Base-by-base conservation (phyloP, 257 asterid genomes). In the Nicotiana paniculata region DNA sequence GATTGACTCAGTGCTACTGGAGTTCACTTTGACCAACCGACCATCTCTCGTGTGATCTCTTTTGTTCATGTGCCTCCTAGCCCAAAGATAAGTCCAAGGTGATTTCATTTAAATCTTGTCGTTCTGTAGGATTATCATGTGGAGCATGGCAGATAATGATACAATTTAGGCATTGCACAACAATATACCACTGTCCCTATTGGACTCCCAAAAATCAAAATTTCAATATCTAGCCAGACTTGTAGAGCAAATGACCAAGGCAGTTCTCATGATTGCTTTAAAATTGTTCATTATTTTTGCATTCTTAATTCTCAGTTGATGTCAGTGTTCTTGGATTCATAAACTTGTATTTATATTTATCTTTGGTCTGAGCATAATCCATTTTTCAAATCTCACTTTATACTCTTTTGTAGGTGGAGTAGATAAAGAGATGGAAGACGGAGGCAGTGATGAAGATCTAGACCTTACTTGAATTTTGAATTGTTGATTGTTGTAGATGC, bases 21-120 rank as follows among this genome's bases (percentile, higher is more conserved):
- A 30, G 46, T 32, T 4, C 51, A 55, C 58, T 74, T 75, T 78
- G 24, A 77, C 80, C 70, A 11, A 67, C 84, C 84, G 86, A 12
- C 79, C 86, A 64, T 85, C 89, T 80, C 74, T 82, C 39, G 35
- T 75, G 80, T 83, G 85, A 81, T 53, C 21, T 21, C 24, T 21
- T 21, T 21, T 21, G 24, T 21, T 21, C 24, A 21, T 21, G 24
- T 21, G 24, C 24, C 89, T 90, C 89, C 89, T 54, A 90, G 62
- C 95, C 98, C 85, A 94, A 81, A 78, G 94, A 91, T 89, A 92
- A 85, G 84, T 92, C 97, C 88, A 94, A 81, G 0, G 95, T 90
- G 90, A 92, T 90, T 83, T 86, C 93, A 21, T 94, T 94, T 85
- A 93, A 88, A 90, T 94, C 97, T 37, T 93, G 98, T 43, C 93